A percentile compares a stretch with the other conserved stretches of the same genome.
phyloP scores from a whole-genome alignment of 306 rosid species.

The Lotus japonicus region DNA sequence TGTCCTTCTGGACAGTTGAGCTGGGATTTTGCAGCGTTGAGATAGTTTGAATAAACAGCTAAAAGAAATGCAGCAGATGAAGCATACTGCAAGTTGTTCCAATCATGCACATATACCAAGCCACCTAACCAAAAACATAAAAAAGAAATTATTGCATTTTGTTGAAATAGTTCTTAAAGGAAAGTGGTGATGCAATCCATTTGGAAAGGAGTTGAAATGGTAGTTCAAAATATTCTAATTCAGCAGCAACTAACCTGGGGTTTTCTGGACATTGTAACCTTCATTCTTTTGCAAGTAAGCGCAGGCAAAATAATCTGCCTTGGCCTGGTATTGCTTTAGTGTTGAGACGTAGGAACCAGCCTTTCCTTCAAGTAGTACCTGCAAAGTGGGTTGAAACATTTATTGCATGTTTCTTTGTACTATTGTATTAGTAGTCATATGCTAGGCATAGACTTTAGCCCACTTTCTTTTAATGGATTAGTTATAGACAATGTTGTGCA shows the following conservation, averaged over 20 bases:
- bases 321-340: conserved; percentile 71
- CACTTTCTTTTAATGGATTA: no score
- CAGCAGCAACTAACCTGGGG: conserved; percentile 44
- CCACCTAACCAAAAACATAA: conserved; percentile 38
- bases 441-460: no score
- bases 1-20: conserved; percentile 62
- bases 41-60: conserved; percentile 57
- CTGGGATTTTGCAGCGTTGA: conserved; percentile 38
- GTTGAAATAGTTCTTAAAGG: background rate
- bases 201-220: background rate
- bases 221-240: background rate
- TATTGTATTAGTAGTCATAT: no score
- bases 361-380: conserved; percentile 59
- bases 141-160: background rate
- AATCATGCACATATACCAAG: conserved; percentile 52
- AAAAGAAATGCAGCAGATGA: conserved; percentile 58
- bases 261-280: conserved; percentile 55
- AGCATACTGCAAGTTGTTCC: conserved; percentile 85
- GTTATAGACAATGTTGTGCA: no score
- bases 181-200: background rate
- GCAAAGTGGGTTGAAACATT: conserved; percentile 8
- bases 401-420: background rate
- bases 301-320: conserved; percentile 72
- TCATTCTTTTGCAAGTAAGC: conserved; percentile 73
- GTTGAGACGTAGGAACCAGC: conserved; percentile 46